A percentile compares a stretch with the other conserved stretches of the same genome.
Conservation (phyloP, 257 asterid species). For the Jacaranda copaia region DNA sequence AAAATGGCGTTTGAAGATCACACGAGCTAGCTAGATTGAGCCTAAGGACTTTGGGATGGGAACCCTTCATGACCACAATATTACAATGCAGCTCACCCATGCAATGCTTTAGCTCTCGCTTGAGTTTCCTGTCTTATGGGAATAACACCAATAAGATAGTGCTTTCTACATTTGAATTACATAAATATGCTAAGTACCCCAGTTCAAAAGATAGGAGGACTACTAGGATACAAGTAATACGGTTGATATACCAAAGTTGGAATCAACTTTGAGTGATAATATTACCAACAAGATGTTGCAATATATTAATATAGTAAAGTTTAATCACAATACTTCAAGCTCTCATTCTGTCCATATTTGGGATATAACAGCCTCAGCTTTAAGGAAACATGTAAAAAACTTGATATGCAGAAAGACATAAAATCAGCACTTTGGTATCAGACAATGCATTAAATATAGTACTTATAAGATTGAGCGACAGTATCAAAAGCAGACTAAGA, state of each 20-base stretch:
- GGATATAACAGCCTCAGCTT: neutral
- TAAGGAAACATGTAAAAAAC: neutral
- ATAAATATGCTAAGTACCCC: neutral
- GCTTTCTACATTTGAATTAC: constrained; percentile 30
- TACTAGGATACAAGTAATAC: neutral
- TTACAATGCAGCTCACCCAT: constrained; percentile 79
- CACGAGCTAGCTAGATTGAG: constrained; percentile 68
- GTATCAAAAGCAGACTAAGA: neutral
- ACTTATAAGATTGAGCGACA: neutral
- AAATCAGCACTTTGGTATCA: neutral
- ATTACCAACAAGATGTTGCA: neutral
- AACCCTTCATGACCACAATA: constrained; percentile 84
- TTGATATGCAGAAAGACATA: neutral
- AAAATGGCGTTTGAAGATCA: constrained; percentile 60
- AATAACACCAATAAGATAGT: constrained; percentile 39
- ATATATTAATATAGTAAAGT: neutral
- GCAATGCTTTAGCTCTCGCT: constrained; percentile 80
- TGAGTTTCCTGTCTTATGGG: constrained; percentile 65
- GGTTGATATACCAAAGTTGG: neutral
- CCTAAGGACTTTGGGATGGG: constrained; percentile 80
- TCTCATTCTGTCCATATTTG: neutral
- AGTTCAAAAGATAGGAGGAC: neutral
- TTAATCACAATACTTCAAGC: neutral
- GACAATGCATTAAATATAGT: neutral
- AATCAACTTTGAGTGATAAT: neutral